Evolutionary conservation across 768 basidiomycete species (phyloP).

Genomic region (Rhizopogon rudus): DNA sequence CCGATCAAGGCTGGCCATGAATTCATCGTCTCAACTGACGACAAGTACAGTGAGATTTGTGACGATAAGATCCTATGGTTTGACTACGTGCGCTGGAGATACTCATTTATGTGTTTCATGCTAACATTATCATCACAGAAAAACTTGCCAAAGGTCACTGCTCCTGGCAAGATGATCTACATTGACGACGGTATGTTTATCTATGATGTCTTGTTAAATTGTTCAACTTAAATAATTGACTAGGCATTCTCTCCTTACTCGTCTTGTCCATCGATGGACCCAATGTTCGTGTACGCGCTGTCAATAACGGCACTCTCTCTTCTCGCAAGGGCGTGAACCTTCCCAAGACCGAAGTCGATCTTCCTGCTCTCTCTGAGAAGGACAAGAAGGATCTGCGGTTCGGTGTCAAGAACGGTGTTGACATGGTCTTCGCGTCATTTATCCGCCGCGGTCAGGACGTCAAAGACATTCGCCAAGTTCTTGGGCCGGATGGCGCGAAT

Average conservation of each 20-base stretch:
- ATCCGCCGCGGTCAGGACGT: conserved; percentile 96
- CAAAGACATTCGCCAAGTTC: conserved; percentile 84
- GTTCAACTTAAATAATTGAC: not conserved
- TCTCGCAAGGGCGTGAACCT: conserved; percentile 99
- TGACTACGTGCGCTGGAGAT: conserved; percentile 72
- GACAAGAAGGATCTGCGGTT: conserved; percentile 94
- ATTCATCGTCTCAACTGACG: conserved; percentile 85
- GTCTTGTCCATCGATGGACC: conserved; percentile 84
- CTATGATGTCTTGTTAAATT: not conserved
- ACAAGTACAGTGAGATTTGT: conserved; percentile 71
- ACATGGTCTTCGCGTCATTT: conserved; percentile 99
- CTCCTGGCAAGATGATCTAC: conserved; percentile 96
- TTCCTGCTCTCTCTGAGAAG: conserved; percentile 96
- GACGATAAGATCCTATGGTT: conserved; percentile 85
- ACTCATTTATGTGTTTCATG: not conserved
- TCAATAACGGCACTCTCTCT: conserved; percentile 90
- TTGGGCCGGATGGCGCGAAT: conserved; percentile 90
- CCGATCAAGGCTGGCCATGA: conserved; percentile 89
- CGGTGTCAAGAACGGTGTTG: conserved; percentile 95
- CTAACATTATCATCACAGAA: conserved; percentile 36
- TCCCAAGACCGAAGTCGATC: conserved; percentile 95
- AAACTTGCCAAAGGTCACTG: conserved; percentile 93
- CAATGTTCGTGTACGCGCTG: conserved; percentile 75
- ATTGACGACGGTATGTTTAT: conserved; percentile 79
- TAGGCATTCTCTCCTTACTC: conserved; percentile 84